phyloP scores from a whole-genome alignment of 2,329 filamentous ascomycete species.

The Aureobasidium leucospermi region DNA sequence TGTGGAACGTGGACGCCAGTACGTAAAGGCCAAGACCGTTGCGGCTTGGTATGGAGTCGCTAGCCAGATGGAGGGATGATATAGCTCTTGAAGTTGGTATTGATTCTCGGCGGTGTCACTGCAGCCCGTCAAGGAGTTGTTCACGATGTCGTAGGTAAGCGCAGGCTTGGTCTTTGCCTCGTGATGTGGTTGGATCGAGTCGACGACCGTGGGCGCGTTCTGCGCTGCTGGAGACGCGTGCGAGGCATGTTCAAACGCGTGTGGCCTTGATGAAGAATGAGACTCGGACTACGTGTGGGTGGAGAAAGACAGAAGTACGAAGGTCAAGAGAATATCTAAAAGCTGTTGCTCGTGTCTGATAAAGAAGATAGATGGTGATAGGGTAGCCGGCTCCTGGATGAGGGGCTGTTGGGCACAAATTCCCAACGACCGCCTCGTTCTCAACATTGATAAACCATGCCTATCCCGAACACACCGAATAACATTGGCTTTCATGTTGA shows the following conservation, averaged over 20 bases:
- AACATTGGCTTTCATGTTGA: too few relatives aligned
- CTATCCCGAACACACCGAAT: background rate
- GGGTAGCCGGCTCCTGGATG: background rate
- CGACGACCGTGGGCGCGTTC: background rate
- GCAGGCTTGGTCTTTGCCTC: background rate
- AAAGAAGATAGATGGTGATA: background rate
- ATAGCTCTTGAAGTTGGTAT: background rate
- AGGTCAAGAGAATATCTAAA: background rate
- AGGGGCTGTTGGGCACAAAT: background rate
- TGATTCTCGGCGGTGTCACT: slow-evolving; percentile 9
- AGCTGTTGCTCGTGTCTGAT: background rate
- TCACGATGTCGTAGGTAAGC: background rate
- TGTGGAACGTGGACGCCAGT: background rate
- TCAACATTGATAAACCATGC: background rate
- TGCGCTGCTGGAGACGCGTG: background rate
- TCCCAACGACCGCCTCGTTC: background rate
- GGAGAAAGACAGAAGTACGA: background rate
- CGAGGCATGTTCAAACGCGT: background rate
- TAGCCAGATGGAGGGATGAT: background rate
- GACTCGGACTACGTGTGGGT: too few relatives aligned
- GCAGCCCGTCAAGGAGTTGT: background rate
- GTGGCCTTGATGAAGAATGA: background rate
- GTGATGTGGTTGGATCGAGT: background rate
- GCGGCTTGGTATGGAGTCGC: background rate
- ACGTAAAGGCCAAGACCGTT: slow-evolving; percentile 13